Conservation (phyloP, 2,329 filamentous ascomycete genomes). For the Colletotrichum aenigma region DNA sequence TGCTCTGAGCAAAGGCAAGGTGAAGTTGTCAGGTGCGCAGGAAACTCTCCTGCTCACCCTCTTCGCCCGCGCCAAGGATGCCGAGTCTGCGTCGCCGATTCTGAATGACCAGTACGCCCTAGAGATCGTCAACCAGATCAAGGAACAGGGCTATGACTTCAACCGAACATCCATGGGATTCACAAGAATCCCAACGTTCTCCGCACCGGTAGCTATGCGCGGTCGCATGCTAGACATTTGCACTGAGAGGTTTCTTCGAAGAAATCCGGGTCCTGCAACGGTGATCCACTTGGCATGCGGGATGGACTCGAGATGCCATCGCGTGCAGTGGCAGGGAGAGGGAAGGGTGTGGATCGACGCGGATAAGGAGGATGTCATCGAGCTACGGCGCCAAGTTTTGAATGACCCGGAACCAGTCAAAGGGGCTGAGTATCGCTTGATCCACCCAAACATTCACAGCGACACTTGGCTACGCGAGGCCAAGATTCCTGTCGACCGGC, state of each 20-base stretch:
- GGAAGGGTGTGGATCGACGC: constrained; percentile 36
- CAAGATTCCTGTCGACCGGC: constrained; percentile 30
- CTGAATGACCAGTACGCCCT: constrained; percentile 18
- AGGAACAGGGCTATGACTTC: constrained; percentile 12
- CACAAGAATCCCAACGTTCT: neutral
- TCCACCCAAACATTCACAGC: constrained; percentile 27
- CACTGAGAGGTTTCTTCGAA: constrained; percentile 27
- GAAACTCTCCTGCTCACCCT: constrained; percentile 22
- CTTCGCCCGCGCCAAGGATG: constrained; percentile 14
- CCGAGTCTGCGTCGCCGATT: constrained; percentile 10
- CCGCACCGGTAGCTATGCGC: neutral
- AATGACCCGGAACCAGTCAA: constrained; percentile 14
- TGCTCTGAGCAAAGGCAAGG: constrained; percentile 1
- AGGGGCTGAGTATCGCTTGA: constrained; percentile 26
- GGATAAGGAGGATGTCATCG: constrained; percentile 37
- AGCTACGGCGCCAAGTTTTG: constrained; percentile 29
- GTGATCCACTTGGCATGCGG: constrained; percentile 35
- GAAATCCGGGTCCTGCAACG: constrained; percentile 25
- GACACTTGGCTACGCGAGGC: constrained; percentile 29
- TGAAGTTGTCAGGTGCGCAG: constrained; percentile 14
- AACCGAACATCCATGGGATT: neutral
- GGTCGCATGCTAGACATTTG: constrained; percentile 24
- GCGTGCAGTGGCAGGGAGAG: constrained; percentile 13
- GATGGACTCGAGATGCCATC: constrained; percentile 32
- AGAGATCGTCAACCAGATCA: neutral